These are phyloP conservation scores for Neltuma alba DNA, from an alignment of 306 rosid genomes.

Conservation along the genomic window DNA sequence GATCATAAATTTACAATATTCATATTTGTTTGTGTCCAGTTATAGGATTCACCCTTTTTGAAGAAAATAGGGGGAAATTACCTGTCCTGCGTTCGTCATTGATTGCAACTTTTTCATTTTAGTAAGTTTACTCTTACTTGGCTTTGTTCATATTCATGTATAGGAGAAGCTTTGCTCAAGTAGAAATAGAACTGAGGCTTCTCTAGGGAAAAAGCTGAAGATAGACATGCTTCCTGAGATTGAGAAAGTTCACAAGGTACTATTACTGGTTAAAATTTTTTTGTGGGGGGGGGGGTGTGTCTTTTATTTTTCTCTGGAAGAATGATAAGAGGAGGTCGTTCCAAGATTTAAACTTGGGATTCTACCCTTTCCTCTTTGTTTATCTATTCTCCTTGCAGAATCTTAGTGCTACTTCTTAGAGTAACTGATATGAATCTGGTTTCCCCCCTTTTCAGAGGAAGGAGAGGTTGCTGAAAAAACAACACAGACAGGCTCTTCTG, in stretches of 20 bases:
- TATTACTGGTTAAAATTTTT: neutral
- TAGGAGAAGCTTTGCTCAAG: constrained; percentile 97
- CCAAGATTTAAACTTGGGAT: constrained; percentile 15
- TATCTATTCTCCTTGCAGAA: constrained; percentile 26
- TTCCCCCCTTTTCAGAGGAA: constrained; percentile 59
- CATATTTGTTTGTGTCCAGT: constrained; percentile 18
- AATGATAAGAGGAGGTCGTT: constrained; percentile 14
- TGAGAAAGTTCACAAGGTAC: constrained; percentile 98
- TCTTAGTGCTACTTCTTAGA: constrained; percentile 7
- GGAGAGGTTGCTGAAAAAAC: constrained; percentile 94
- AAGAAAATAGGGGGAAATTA: neutral
- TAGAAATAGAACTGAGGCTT: constrained; percentile 85
- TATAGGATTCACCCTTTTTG: constrained; percentile 1
- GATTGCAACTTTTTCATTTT: constrained; percentile 1
- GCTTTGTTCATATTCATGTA: constrained; percentile 35
- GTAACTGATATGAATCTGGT: constrained; percentile 21
- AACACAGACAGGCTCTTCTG: constrained; percentile 95
- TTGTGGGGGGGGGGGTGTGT: neutral
- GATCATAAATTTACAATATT: neutral
- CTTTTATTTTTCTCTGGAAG: constrained; percentile 21
- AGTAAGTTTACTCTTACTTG: constrained; percentile 32
- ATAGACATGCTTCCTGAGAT: constrained; percentile 97
- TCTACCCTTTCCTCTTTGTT: neutral
- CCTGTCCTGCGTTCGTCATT: neutral
- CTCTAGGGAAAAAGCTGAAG: constrained; percentile 89